phyloP scores from a whole-genome alignment of 345 rosid species.

The Ceriops zippeliana region DNA sequence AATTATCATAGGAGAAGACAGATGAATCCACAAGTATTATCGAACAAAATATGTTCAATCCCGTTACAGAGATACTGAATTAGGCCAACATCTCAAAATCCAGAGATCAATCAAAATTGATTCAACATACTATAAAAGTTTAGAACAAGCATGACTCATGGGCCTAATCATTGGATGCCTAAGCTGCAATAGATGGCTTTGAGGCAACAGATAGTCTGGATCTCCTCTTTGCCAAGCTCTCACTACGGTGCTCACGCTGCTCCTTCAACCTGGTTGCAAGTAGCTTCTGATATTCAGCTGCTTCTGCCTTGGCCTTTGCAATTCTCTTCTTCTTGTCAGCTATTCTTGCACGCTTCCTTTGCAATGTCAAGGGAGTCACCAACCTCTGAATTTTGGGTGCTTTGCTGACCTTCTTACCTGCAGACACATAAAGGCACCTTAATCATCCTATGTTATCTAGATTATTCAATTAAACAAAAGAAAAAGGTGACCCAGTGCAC shows the following conservation, averaged over 20 bases:
- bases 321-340: conserved; percentile 29
- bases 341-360: conserved; percentile 27
- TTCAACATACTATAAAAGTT: conserved; percentile 3
- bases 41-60: conserved; percentile 6
- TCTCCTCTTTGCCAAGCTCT: conserved; percentile 31
- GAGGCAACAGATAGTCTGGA: conserved; percentile 30
- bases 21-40: neutral
- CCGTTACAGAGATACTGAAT: neutral
- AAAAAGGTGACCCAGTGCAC: no score
- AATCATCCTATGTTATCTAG: neutral
- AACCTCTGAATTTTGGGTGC: conserved; percentile 31
- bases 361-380: conserved; percentile 26
- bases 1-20: no score
- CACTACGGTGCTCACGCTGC: conserved; percentile 31
- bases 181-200: conserved; percentile 26
- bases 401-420: conserved; percentile 29
- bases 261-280: conserved; percentile 32
- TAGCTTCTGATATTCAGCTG: conserved; percentile 28
- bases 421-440: neutral
- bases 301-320: conserved; percentile 28
- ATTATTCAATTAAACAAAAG: no score
- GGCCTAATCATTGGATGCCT: neutral
- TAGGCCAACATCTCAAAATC: neutral
- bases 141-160: neutral
- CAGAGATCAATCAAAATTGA: conserved; percentile 7